Evolutionary conservation across 1,284 basidiomycete species (phyloP), one percentile per base, ranked within the genome.

Genomic region (Rugosomyces carneus): DNA sequence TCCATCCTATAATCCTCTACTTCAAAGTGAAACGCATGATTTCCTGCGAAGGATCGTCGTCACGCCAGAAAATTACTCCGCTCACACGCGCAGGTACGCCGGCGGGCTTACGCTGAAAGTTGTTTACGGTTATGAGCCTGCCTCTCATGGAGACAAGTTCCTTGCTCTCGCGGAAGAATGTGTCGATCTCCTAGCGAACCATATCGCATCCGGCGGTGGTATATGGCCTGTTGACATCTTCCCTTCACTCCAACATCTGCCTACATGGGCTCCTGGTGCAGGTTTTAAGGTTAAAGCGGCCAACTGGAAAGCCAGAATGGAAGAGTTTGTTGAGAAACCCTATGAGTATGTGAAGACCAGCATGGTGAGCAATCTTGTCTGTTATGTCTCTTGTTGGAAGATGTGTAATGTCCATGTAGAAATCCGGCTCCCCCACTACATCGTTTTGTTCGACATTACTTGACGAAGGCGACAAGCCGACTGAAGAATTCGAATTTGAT

Each of bases 171-270:
- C 79, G 0, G 74, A 81, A 50, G 79, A 84, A 45, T 78, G 75
- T 48, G 70, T 85, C 29, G 66, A 71, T 38, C 56, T 84, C 31
- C 69, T 87, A 21, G 60, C 78, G 4, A 81, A 83, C 56, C 62
- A 69, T 13, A 82, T 86, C 52, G 76, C 81, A 1, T 73, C 76
- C 1, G 78, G 78, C 1, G 78, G 79, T 32, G 76, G 79, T 7
- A 72, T 86, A 45, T 86, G 82, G 82, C 74, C 77, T 0, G 83
- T 86, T 45, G 82, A 84, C 57, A 59, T 83, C 31, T 65, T 83
- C 55, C 81, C 79, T 11, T 60, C 54, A 11, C 50, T 67, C 42
- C 56, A 57, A 40, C 52, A 60, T 36, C 48, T 66, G 21, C 62
- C 62, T 1, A 46, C 44, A 11, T 66, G 55, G 60, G 50, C 53